phyloP scores from a whole-genome alignment of 768 basidiomycete genomes.

The Suillus clintonianus region DNA sequence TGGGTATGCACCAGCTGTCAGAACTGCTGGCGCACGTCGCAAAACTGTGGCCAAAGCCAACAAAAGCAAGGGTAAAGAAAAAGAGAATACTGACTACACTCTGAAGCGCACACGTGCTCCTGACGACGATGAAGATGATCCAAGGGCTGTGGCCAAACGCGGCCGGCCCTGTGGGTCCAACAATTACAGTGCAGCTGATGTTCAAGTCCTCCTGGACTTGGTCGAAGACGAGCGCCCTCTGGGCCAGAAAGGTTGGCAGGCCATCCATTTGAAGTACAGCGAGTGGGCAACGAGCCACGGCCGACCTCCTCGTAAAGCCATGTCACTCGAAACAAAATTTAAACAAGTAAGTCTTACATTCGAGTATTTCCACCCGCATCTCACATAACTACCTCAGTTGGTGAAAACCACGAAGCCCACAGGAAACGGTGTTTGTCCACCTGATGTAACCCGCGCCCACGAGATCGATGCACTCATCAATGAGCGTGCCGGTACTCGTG shows the following conservation, averaged over 20 bases:
- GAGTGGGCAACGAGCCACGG: constrained; percentile 17
- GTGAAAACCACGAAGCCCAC: constrained; percentile 29
- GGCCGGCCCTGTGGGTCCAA: background rate
- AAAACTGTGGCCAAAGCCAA: background rate
- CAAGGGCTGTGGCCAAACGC: background rate
- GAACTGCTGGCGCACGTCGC: background rate
- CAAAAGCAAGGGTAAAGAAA: background rate
- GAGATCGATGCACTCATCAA: too few relatives aligned
- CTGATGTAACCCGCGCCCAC: too few relatives aligned
- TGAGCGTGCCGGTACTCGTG: constrained; percentile 18
- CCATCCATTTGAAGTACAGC: constrained; percentile 9
- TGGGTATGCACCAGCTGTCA: background rate
- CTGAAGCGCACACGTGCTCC: background rate
- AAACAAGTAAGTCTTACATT: constrained; percentile 18
- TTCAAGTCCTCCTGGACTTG: constrained; percentile 15
- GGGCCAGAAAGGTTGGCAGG: constrained; percentile 20
- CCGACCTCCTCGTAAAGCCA: background rate
- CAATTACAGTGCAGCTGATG: constrained; percentile 21
- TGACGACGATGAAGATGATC: too few relatives aligned
- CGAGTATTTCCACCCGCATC: background rate
- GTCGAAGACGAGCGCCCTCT: constrained; percentile 16
- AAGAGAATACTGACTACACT: background rate
- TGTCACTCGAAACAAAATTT: constrained; percentile 22
- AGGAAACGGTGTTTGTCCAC: constrained; percentile 21
- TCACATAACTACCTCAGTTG: constrained; percentile 6